Percentiles rank a stretch among this genome's conserved stretches.
Conservation (phyloP, 2,329 filamentous ascomycete species). For the Monilinia polystroma region DNA sequence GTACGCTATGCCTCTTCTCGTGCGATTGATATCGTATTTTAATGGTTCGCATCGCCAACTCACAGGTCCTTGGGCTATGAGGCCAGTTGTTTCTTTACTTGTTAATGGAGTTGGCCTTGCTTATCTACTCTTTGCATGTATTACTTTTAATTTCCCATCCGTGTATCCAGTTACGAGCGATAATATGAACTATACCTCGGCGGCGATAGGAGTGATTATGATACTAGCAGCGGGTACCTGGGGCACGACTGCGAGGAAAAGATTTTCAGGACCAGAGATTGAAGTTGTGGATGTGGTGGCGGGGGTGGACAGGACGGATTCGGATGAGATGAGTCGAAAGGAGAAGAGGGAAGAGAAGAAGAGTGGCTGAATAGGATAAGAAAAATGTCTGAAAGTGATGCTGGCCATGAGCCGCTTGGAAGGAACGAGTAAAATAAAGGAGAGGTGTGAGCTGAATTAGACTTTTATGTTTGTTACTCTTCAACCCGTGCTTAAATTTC, state of each 20-base stretch:
- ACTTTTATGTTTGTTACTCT: too few species aligned
- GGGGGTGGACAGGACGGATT: constrained; percentile 25
- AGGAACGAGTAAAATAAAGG: too few species aligned
- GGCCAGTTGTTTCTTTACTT: constrained; percentile 39
- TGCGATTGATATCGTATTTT: constrained; percentile 50
- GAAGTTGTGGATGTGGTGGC: constrained; percentile 28
- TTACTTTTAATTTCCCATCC: constrained; percentile 57
- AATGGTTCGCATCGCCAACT: constrained; percentile 43
- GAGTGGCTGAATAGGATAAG: not conserved
- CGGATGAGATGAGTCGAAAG: constrained; percentile 21
- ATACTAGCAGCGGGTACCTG: constrained; percentile 51
- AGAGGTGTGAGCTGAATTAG: too few species aligned
- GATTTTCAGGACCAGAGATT: constrained; percentile 50
- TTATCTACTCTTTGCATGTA: constrained; percentile 53
- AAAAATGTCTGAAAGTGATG: too few species aligned
- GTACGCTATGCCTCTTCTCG: constrained; percentile 55
- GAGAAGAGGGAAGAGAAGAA: constrained; percentile 16
- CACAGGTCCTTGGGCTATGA: constrained; percentile 45
- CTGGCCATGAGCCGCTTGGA: too few species aligned
- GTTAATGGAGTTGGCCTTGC: constrained; percentile 52
- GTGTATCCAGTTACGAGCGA: constrained; percentile 50
- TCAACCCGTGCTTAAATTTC: too few species aligned
- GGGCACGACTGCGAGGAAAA: constrained; percentile 50
- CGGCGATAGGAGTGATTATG: constrained; percentile 55
- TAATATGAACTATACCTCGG: constrained; percentile 59